These are phyloP conservation scores for Nicotiana undulata DNA, from an alignment of 257 asterid species.

Conservation along the genomic window DNA sequence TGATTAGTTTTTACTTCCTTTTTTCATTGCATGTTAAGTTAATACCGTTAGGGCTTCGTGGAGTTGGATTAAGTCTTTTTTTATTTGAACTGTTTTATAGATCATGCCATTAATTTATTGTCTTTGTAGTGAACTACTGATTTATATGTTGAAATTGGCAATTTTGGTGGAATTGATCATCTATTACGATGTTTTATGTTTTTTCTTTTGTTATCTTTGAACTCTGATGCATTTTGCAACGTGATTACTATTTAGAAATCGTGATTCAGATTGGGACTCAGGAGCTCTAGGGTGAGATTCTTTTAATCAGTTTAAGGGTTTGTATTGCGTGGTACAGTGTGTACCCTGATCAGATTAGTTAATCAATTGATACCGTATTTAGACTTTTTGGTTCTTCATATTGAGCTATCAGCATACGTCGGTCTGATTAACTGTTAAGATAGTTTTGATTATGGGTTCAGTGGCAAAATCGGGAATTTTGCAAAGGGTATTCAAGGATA, in stretches of 20 bases:
- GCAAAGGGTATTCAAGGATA: too few species aligned
- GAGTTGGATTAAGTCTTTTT: not conserved
- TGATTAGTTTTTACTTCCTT: not conserved
- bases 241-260: not conserved
- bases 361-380: not conserved
- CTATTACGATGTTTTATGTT: not conserved
- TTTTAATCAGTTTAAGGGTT: not conserved
- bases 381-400: not conserved
- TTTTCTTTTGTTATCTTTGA: not conserved
- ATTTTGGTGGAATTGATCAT: not conserved
- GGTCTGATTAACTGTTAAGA: not conserved
- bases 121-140: not conserved
- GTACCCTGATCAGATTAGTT: not conserved
- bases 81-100: not conserved
- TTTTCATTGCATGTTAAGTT: not conserved
- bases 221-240: not conserved
- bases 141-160: not conserved
- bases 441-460: not conserved
- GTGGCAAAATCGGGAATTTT: too few species aligned
- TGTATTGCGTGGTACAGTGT: not conserved
- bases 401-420: not conserved
- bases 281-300: not conserved
- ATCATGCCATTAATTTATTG: not conserved
- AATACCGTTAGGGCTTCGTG: not conserved
- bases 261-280: not conserved